These are phyloP conservation scores for Flaveria linearis DNA, from an alignment of 129 eudicot species.

Conservation along the genomic window DNA sequence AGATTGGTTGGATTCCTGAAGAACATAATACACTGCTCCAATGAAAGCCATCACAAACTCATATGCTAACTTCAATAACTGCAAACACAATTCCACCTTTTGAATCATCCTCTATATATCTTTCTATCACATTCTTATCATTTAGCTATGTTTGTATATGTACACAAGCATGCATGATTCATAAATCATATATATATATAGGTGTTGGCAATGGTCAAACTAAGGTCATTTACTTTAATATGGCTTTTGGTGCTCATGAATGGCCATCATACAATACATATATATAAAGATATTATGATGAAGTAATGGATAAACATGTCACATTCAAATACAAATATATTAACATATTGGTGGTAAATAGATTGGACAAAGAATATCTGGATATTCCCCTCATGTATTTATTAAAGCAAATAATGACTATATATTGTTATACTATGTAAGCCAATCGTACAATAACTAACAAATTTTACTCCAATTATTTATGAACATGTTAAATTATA, in stretches of 20 bases:
- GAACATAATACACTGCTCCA: conserved; percentile 44
- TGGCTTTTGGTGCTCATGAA: conserved; percentile 41
- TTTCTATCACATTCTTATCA: conserved; percentile 11
- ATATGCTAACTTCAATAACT: conserved; percentile 41
- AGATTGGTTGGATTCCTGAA: conserved; percentile 26
- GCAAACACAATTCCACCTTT: conserved; percentile 51
- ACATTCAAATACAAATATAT: background rate
- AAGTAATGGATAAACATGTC: conserved; percentile 18
- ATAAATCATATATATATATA: background rate
- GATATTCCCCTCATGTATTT: background rate
- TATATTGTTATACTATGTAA: too few relatives aligned
- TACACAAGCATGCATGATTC: background rate
- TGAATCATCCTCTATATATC: conserved; percentile 33
- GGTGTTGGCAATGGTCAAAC: conserved; percentile 15
- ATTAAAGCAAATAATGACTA: background rate
- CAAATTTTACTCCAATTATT: too few relatives aligned
- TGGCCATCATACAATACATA: conserved; percentile 12
- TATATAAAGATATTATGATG: background rate
- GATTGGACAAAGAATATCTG: conserved; percentile 16
- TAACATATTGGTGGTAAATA: background rate
- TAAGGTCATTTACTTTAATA: background rate
- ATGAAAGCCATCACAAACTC: conserved; percentile 45
- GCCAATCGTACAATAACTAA: too few relatives aligned
- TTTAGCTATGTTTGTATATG: background rate
- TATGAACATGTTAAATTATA: too few relatives aligned